These are phyloP conservation scores for Metroxylon sagu DNA, from an alignment of 176 grass and related monocot species.

Conservation along the genomic window DNA sequence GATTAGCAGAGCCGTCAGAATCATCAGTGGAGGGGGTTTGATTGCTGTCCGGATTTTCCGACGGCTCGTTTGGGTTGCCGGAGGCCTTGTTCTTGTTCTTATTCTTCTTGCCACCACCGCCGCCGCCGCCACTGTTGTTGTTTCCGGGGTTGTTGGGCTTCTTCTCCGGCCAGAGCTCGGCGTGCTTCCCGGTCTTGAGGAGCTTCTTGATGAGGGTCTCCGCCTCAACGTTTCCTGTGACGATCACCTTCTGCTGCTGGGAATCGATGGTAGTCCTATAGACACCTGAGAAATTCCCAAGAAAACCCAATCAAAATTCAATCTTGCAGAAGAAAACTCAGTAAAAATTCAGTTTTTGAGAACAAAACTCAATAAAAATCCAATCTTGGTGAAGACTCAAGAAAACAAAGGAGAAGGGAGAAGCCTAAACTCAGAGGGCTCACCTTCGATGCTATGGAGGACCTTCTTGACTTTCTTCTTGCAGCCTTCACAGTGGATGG, in stretches of 20 bases:
- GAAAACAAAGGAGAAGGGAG: not conserved
- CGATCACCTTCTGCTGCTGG: conserved; percentile 79
- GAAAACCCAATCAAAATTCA: not conserved
- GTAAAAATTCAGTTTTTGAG: not conserved
- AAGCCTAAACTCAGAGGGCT: not conserved
- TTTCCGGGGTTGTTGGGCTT: not conserved
- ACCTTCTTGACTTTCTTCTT: conserved; percentile 98
- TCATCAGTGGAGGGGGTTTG: conserved; percentile 27
- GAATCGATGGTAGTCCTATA: conserved; percentile 70
- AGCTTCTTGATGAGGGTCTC: conserved; percentile 88
- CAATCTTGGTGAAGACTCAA: not conserved
- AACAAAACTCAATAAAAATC: not conserved
- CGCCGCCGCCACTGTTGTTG: not conserved
- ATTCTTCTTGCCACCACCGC: conserved; percentile 24
- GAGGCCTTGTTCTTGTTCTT: conserved; percentile 40
- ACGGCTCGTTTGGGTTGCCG: not conserved
- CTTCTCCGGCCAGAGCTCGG: conserved; percentile 81
- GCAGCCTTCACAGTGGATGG: conserved; percentile 98
- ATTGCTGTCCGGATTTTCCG: conserved; percentile 1
- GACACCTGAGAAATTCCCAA: conserved; percentile 35
- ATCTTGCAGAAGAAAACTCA: conserved; percentile 6
- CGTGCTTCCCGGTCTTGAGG: conserved; percentile 84
- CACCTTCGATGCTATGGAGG: conserved; percentile 91
- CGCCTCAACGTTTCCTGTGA: conserved; percentile 64
- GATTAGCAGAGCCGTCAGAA: conserved; percentile 14